Conservation (phyloP, 2,329 filamentous ascomycete species). For the Metarhizium brunneum region DNA sequence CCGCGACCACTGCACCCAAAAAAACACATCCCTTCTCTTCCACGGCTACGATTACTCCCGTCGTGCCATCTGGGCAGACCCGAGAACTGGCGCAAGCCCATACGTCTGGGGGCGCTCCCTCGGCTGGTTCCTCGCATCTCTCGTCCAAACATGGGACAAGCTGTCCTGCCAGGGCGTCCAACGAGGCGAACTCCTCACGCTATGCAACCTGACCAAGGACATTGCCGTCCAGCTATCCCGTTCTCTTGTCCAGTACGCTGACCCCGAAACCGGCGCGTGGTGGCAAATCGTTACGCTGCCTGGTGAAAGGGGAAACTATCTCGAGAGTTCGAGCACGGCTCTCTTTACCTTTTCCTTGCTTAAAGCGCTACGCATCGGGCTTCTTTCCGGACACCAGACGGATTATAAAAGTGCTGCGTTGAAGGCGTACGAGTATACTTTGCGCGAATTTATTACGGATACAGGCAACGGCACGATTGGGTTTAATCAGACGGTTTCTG, state of each 20-base stretch:
- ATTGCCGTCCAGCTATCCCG: neutral
- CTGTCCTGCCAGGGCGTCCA: conserved; percentile 16
- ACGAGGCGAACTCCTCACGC: neutral
- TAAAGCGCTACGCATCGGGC: conserved; percentile 6
- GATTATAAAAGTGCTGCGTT: too few species aligned
- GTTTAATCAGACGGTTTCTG: conserved; percentile 27
- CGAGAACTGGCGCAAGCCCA: conserved; percentile 38
- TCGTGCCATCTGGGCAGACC: conserved; percentile 41
- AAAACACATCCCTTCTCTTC: conserved; percentile 15
- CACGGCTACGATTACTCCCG: conserved; percentile 45
- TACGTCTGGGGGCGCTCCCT: conserved; percentile 44
- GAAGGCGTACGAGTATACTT: too few species aligned
- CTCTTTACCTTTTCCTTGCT: conserved; percentile 42
- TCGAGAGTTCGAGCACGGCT: conserved; percentile 49
- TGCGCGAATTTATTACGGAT: too few species aligned
- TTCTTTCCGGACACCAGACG: conserved; percentile 1
- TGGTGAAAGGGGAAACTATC: conserved; percentile 45
- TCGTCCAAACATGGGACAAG: conserved; percentile 40
- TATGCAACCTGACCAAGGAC: conserved; percentile 12
- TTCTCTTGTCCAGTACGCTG: conserved; percentile 24
- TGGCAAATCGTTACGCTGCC: conserved; percentile 43
- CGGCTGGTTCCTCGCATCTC: conserved; percentile 44
- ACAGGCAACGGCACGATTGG: conserved; percentile 2
- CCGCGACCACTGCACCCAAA: conserved; percentile 6
- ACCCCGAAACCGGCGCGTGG: conserved; percentile 41